phyloP scores from a whole-genome alignment of 441 rosid genomes.

The Populus hybrid region DNA sequence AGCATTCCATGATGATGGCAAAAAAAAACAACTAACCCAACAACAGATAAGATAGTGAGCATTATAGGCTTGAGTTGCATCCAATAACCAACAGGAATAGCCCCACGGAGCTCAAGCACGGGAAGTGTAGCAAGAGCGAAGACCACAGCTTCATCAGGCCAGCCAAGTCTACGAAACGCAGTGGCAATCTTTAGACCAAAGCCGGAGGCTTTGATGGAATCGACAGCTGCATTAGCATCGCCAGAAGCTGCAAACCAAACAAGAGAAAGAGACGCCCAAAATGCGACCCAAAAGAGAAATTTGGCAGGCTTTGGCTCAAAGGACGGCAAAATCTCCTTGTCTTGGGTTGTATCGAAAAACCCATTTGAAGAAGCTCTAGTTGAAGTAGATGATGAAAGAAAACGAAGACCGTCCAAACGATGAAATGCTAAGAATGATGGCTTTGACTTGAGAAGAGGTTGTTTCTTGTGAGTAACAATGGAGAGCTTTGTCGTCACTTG shows the following conservation, averaged over 20 bases:
- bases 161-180: slow-evolving; percentile 62
- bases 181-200: slow-evolving; percentile 69
- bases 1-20: neutral
- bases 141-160: slow-evolving; percentile 83
- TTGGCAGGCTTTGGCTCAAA: slow-evolving; percentile 44
- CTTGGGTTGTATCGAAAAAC: slow-evolving; percentile 33
- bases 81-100: slow-evolving; percentile 96
- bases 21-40: slow-evolving; percentile 58
- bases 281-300: slow-evolving; percentile 49
- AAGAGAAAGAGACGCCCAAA: slow-evolving; percentile 75
- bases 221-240: slow-evolving; percentile 73
- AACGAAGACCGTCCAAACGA: slow-evolving; percentile 2
- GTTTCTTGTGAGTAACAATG: slow-evolving; percentile 4
- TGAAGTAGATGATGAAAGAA: slow-evolving; percentile 17
- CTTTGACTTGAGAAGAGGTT: slow-evolving; percentile 19
- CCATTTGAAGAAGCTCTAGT: slow-evolving; percentile 31
- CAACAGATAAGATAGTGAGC: slow-evolving; percentile 55
- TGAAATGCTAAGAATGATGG: slow-evolving; percentile 20
- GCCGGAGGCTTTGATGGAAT: slow-evolving; percentile 73
- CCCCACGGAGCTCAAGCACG: slow-evolving; percentile 88
- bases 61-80: slow-evolving; percentile 66
- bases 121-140: slow-evolving; percentile 91
- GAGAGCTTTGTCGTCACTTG: slow-evolving; percentile 12
- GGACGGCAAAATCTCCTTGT: slow-evolving; percentile 32
- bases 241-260: slow-evolving; percentile 75